Evolutionary conservation across 768 basidiomycete species (phyloP).

Genomic region (Suillus weaverae): DNA sequence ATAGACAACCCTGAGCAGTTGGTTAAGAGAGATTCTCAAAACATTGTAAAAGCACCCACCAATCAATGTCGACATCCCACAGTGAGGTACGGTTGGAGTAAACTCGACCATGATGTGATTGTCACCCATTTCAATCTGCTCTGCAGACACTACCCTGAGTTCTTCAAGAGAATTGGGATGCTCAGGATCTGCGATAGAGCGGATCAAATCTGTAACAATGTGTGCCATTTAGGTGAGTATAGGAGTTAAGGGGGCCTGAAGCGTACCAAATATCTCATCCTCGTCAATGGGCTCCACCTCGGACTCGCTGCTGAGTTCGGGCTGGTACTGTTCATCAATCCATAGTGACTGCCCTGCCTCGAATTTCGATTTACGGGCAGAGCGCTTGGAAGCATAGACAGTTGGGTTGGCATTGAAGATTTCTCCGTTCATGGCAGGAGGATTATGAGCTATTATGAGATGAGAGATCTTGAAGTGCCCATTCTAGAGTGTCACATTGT

Average conservation of each 20-base stretch:
- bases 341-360: conserved; percentile 56
- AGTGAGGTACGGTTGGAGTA: conserved; percentile 97
- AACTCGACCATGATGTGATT: conserved; percentile 86
- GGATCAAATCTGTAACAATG: conserved; percentile 69
- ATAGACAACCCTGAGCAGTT: conserved; percentile 82
- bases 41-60: conserved; percentile 47
- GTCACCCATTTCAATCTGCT: conserved; percentile 67
- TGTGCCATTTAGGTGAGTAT: conserved; percentile 8
- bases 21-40: not conserved
- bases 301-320: conserved; percentile 36
- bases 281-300: conserved; percentile 77
- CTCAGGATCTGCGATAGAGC: conserved; percentile 93
- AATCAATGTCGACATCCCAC: conserved; percentile 95
- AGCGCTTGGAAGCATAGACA: conserved; percentile 59
- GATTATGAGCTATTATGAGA: not conserved
- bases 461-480: conserved; percentile 3
- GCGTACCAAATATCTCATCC: conserved; percentile 88
- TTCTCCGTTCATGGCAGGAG: conserved; percentile 48
- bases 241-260: not conserved
- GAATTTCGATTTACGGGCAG: conserved; percentile 41
- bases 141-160: conserved; percentile 89
- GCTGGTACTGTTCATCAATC: conserved; percentile 48
- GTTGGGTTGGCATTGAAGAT: conserved; percentile 91
- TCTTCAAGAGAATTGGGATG: conserved; percentile 94
- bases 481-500: conserved; percentile 20